Conservation (phyloP, 345 rosid genomes). For the Gossypium turneri region DNA sequence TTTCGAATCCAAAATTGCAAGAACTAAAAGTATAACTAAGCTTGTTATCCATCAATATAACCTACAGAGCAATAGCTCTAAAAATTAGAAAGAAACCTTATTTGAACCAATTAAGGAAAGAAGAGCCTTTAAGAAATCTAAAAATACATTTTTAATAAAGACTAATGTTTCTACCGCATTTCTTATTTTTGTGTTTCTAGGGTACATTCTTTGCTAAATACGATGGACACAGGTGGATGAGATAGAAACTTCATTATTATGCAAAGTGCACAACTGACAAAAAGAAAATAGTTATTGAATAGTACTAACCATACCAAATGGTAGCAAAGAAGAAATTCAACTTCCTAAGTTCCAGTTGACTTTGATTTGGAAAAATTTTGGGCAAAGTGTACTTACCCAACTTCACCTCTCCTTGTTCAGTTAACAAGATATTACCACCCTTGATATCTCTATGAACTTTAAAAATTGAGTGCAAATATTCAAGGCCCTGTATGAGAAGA, state of each 20-base stretch:
- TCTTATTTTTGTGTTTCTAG: neutral
- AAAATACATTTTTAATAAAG: neutral
- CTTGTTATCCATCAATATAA: neutral
- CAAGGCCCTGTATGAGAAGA: slow-evolving; percentile 69
- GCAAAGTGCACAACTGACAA: neutral
- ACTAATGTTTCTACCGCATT: neutral
- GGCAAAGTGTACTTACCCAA: slow-evolving; percentile 62
- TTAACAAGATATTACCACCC: slow-evolving; percentile 96
- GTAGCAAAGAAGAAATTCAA: slow-evolving; percentile 10
- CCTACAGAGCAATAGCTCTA: neutral
- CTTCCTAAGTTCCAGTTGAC: neutral
- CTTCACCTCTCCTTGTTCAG: slow-evolving; percentile 99
- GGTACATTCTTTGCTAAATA: neutral
- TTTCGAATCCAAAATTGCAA: neutral
- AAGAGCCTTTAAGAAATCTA: neutral
- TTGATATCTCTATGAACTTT: slow-evolving; percentile 99
- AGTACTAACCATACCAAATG: neutral
- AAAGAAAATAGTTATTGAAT: neutral
- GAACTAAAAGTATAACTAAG: neutral
- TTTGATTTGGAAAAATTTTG: neutral
- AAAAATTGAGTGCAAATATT: slow-evolving; percentile 92
- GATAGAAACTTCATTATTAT: slow-evolving; percentile 8
- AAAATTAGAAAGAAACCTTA: neutral
- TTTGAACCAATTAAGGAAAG: neutral
- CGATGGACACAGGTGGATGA: neutral